Conservation (phyloP, 805 yeast genomes). For the Danielia reshetovae region DNA sequence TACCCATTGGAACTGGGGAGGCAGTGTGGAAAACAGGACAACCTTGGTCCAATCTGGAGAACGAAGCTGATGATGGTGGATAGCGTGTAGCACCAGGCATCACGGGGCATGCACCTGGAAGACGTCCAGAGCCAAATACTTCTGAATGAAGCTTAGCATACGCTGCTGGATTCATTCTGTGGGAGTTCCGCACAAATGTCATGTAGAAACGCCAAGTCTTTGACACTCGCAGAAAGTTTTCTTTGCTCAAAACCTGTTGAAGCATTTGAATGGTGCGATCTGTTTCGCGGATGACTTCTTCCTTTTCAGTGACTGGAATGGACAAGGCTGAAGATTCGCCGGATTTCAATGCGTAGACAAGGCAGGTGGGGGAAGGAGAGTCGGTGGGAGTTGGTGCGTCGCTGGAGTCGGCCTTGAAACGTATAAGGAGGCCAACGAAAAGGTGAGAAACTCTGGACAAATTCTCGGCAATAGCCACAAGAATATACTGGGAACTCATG, state of each 20-base stretch:
- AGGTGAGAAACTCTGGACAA: constrained; percentile 29
- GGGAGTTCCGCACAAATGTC: constrained; percentile 31
- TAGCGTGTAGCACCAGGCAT: constrained; percentile 22
- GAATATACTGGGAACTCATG: constrained; percentile 17
- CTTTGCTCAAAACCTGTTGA: constrained; percentile 6
- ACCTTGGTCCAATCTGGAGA: constrained; percentile 8
- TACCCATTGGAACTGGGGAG: constrained; percentile 12
- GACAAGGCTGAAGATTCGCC: constrained; percentile 1
- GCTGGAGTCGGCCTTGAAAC: constrained; percentile 17
- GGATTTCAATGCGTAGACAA: constrained; percentile 1
- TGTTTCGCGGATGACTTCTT: constrained; percentile 11
- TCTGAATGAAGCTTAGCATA: constrained; percentile 26
- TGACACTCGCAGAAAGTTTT: constrained; percentile 6
- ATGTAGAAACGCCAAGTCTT: constrained; percentile 40
- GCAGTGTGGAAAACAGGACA: constrained; percentile 18
- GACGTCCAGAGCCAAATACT: constrained; percentile 13
- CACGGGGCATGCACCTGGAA: constrained; percentile 15
- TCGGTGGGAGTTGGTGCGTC: background rate
- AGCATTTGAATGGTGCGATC: constrained; percentile 12
- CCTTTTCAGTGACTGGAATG: constrained; percentile 9
- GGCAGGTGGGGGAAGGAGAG: background rate
- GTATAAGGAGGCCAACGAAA: constrained; percentile 28
- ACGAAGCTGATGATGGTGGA: constrained; percentile 22
- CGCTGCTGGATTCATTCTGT: constrained; percentile 23
- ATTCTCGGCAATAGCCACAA: constrained; percentile 25